phyloP scores from a whole-genome alignment of 2,329 filamentous ascomycete genomes.

The Calonectria montana region DNA sequence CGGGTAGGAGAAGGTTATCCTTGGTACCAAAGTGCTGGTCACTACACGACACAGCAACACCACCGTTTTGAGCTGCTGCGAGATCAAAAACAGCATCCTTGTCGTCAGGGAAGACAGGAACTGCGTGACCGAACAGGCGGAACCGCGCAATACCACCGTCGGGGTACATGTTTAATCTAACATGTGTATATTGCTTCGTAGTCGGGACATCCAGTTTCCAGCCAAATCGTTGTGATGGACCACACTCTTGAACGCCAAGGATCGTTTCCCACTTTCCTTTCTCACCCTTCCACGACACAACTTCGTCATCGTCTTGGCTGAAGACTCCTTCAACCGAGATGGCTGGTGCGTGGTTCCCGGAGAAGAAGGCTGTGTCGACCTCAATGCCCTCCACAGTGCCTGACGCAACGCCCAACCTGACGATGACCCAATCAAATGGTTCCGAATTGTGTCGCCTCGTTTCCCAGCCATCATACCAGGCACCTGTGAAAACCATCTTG shows the following conservation, averaged over 20 bases:
- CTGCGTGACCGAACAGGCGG: conserved; percentile 79
- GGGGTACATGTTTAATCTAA: conserved; percentile 85
- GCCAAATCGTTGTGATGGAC: conserved; percentile 77
- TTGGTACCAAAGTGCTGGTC: conserved; percentile 89
- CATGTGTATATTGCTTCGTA: conserved; percentile 79
- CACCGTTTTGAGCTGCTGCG: conserved; percentile 82
- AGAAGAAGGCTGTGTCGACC: conserved; percentile 85
- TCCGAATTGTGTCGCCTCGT: conserved; percentile 73
- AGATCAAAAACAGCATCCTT: conserved; percentile 77
- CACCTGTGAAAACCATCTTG: conserved; percentile 76
- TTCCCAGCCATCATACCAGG: conserved; percentile 80
- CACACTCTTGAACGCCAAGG: conserved; percentile 76
- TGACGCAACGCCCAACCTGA: conserved; percentile 75
- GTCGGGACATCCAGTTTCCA: conserved; percentile 74
- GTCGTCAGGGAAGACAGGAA: conserved; percentile 80
- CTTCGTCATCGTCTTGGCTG: conserved; percentile 71
- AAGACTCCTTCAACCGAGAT: conserved; percentile 84
- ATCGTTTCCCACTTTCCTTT: conserved; percentile 78
- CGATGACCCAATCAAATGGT: conserved; percentile 74
- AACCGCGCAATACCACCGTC: conserved; percentile 88
- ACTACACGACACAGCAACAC: conserved; percentile 78
- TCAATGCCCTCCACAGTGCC: conserved; percentile 80
- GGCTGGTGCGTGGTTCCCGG: conserved; percentile 83
- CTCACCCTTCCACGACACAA: conserved; percentile 69
- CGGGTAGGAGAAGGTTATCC: conserved; percentile 83